Evolutionary conservation across 345 rosid genomes (phyloP).

Genomic region (Clausena lansium): DNA sequence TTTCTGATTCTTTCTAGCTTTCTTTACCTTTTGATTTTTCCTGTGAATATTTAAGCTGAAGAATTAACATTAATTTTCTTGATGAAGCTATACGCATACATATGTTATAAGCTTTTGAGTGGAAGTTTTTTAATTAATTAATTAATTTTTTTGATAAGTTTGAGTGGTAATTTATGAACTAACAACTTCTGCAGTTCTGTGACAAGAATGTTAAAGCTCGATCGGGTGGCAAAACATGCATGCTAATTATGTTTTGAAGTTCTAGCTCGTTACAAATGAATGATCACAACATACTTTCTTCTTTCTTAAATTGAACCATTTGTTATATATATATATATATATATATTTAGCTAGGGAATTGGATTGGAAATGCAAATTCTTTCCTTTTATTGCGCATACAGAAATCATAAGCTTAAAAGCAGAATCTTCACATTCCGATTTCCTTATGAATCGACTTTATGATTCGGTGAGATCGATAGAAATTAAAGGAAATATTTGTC

Average conservation of each 20-base stretch:
- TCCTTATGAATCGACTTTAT: background rate
- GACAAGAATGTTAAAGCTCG: background rate
- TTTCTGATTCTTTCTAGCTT: too few species aligned
- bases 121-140: too few species aligned
- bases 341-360: background rate
- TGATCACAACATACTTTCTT: too few species aligned
- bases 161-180: too few species aligned
- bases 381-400: background rate
- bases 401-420: background rate
- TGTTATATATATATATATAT: too few species aligned
- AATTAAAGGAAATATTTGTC: background rate
- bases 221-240: background rate
- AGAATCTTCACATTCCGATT: background rate
- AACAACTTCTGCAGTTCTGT: too few species aligned
- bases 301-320: background rate
- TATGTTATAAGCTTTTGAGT: background rate
- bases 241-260: background rate
- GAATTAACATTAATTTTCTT: background rate
- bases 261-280: background rate
- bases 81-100: background rate
- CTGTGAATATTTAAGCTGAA: background rate
- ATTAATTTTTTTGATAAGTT: too few species aligned
- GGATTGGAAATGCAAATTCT: background rate
- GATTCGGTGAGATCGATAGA: background rate
- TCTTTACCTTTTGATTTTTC: background rate